A percentile compares a stretch with the other conserved stretches of the same genome.
These are phyloP conservation scores for Beauveria scarabaeidicola DNA, from an alignment of 2,329 filamentous ascomycete species.

Conservation along the genomic window DNA sequence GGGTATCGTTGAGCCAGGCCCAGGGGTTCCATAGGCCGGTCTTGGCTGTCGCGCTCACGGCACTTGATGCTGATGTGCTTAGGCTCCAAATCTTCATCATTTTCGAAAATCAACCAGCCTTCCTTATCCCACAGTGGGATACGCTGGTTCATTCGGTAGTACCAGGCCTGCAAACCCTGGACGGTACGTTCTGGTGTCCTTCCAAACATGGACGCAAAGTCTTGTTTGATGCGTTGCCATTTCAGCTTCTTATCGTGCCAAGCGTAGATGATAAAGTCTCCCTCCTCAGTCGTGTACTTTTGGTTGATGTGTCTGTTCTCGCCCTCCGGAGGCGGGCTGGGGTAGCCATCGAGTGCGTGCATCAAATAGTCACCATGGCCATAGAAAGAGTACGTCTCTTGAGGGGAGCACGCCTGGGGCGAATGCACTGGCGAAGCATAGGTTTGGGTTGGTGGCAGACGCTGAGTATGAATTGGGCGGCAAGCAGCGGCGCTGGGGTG, in stretches of 20 bases:
- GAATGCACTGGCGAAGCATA: conserved; percentile 12
- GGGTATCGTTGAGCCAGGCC: conserved; percentile 37
- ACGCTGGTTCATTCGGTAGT: conserved; percentile 35
- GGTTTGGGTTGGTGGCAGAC: conserved; percentile 16
- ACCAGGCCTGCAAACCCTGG: conserved; percentile 34
- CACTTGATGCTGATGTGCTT: conserved; percentile 31
- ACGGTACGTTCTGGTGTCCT: conserved; percentile 29
- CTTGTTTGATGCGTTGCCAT: conserved; percentile 32
- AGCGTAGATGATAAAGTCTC: conserved; percentile 36
- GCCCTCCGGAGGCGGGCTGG: conserved; percentile 27
- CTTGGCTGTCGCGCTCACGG: conserved; percentile 28
- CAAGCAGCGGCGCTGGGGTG: conserved; percentile 19
- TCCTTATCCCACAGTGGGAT: conserved; percentile 33
- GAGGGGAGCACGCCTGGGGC: conserved; percentile 6
- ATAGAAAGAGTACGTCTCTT: conserved; percentile 18
- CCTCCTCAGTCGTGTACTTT: conserved; percentile 35
- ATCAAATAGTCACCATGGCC: conserved; percentile 18
- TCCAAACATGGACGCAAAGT: conserved; percentile 31
- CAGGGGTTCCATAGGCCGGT: conserved; percentile 28
- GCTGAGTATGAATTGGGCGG: conserved; percentile 17
- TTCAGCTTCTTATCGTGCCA: conserved; percentile 35
- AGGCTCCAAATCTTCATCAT: conserved; percentile 30
- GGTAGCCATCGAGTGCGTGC: conserved; percentile 23
- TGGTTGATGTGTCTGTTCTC: conserved; percentile 34
- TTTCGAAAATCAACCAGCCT: conserved; percentile 32